These are phyloP conservation scores for Tetrapyrgos nigripes DNA, from an alignment of 1,284 basidiomycete genomes.

Conservation along the genomic window DNA sequence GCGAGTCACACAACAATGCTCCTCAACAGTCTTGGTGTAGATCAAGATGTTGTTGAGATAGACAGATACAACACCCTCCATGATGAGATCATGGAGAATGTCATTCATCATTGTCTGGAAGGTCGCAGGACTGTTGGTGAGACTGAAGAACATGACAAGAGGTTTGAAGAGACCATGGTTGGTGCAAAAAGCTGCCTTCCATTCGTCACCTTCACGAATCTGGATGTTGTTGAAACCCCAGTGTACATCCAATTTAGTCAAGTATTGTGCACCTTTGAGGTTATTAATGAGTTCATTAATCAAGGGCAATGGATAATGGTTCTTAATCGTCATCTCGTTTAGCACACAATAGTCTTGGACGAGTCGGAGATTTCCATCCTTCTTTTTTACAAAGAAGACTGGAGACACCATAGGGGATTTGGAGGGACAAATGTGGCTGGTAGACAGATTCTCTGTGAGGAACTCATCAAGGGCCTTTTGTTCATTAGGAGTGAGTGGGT, in stretches of 20 bases:
- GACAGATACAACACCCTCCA: constrained; percentile 27
- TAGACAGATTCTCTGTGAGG: too few relatives aligned
- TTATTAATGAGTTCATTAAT: constrained; percentile 35
- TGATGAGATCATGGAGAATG: constrained; percentile 30
- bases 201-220: constrained; percentile 26
- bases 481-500: too few relatives aligned
- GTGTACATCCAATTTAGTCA: constrained; percentile 36
- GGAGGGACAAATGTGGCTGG: too few relatives aligned
- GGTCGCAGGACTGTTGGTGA: constrained; percentile 37
- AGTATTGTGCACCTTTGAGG: constrained; percentile 28
- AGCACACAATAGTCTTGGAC: constrained; percentile 37
- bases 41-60: constrained; percentile 41
- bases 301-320: constrained; percentile 36
- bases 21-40: constrained; percentile 26
- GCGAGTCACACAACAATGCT: constrained; percentile 16
- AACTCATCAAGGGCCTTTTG: too few relatives aligned
- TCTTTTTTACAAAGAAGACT: constrained; percentile 53
- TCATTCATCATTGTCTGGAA: too few relatives aligned
- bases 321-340: constrained; percentile 39
- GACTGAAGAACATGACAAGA: constrained; percentile 39
- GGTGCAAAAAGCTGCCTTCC: too few relatives aligned
- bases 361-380: constrained; percentile 37
- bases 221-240: constrained; percentile 33
- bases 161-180: constrained; percentile 30
- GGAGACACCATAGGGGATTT: too few relatives aligned